phyloP scores from a whole-genome alignment of 345 rosid genomes.

The Euphorbia peplus region DNA sequence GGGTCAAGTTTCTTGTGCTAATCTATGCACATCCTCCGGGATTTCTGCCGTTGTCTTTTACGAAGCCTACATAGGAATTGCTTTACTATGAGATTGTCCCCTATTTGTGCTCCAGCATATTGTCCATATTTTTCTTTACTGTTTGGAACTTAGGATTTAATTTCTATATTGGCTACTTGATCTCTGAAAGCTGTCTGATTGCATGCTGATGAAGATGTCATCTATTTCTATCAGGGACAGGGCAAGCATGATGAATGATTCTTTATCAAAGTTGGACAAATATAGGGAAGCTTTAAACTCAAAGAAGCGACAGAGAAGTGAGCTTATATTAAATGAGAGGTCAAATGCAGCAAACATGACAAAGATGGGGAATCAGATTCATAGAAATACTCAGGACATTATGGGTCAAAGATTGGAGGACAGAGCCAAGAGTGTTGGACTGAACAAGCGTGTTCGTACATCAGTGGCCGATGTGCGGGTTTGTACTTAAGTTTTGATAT shows the following conservation, averaged over 20 bases:
- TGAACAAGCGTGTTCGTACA: conserved; percentile 73
- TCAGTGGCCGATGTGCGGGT: conserved; percentile 73
- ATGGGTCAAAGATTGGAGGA: conserved; percentile 68
- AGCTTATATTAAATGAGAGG: conserved; percentile 56
- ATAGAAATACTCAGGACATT: conserved; percentile 53
- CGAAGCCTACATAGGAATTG: background rate
- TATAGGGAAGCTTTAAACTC: conserved; percentile 60
- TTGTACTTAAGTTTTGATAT: conserved; percentile 36
- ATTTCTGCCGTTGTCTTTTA: conserved; percentile 3
- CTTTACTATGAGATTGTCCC: background rate
- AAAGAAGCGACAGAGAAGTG: conserved; percentile 73
- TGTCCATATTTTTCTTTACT: background rate
- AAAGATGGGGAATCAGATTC: conserved; percentile 64
- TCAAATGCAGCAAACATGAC: conserved; percentile 46
- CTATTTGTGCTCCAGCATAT: background rate
- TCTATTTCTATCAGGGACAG: conserved; percentile 60
- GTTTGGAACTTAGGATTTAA: background rate
- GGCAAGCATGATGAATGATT: conserved; percentile 56
- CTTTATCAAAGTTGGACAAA: conserved; percentile 66
- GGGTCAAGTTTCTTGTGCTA: background rate
- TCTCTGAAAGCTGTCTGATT: background rate
- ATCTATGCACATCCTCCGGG: background rate
- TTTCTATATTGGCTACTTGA: conserved; percentile 1
- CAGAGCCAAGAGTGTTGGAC: conserved; percentile 64
- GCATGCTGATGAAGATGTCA: conserved; percentile 16